These are phyloP conservation scores for Amanita molliuscula DNA, from an alignment of 768 basidiomycete species.

Conservation along the genomic window DNA sequence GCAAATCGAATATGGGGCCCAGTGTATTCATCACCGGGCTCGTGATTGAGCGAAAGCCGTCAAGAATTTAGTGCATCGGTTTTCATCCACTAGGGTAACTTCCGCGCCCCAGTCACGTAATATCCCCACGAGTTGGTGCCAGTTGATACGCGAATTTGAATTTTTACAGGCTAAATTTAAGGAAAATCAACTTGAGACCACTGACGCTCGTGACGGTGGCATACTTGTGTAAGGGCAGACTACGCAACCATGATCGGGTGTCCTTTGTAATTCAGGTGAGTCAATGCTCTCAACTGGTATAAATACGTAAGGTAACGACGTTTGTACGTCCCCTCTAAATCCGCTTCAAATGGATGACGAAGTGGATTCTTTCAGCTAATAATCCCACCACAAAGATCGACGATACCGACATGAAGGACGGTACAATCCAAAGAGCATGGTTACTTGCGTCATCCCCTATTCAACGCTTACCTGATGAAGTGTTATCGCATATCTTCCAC, in stretches of 20 bases:
- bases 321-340: not conserved
- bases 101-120: too few species aligned
- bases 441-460: constrained; percentile 8
- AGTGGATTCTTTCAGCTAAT: not conserved
- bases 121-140: too few species aligned
- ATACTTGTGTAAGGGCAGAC: not conserved
- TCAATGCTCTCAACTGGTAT: not conserved
- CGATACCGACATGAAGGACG: not conserved
- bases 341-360: not conserved
- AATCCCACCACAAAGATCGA: not conserved
- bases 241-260: not conserved
- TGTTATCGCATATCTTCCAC: constrained; percentile 25
- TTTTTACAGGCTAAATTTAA: too few species aligned
- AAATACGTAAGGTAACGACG: not conserved
- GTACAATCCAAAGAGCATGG: not conserved
- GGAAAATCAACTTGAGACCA: too few species aligned
- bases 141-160: too few species aligned
- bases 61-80: too few species aligned
- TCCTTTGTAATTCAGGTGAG: not conserved
- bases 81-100: too few species aligned
- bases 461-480: constrained; percentile 21
- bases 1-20: too few species aligned
- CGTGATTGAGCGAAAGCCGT: too few species aligned
- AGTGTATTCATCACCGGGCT: too few species aligned
- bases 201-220: not conserved